Base-by-base conservation (phyloP, 2,329 filamentous ascomycete species). In the Cladorrhinum sp. region DNA sequence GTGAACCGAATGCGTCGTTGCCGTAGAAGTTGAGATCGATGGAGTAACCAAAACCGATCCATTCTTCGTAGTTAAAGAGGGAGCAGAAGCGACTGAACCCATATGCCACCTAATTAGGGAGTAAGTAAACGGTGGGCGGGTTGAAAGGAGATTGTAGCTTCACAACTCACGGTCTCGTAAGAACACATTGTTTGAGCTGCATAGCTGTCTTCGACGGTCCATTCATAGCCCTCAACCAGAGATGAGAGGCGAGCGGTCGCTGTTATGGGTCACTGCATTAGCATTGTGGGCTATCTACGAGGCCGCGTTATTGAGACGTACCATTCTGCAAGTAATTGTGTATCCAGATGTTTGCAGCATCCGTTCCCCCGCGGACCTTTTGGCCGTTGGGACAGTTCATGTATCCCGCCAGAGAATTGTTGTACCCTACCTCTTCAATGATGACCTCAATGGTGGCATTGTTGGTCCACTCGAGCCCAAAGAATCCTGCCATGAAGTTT, bases 401-500 rank as follows among this genome's bases (percentile, higher is more conserved):
- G 63, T 86, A 86, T 1, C 88, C 88, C 1, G 87, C 86, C 6
- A 91, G 77, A 0, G 86, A 89, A 70, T 91, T 91, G 74, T 92
- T 92, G 72, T 84, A 88, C 1, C 77, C 77, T 1, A 70, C 68
- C 16, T 78, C 75, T 68, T 92, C 89, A 45, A 91, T 89, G 10
- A 89, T 86, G 13, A 89, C 79, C 67, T 91, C 85, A n/a, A 91
- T 81, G 0, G 86, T 90, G 6, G 82, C 88, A 69, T 91, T 90
- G 27, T 85, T 80, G 1, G 85, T 81, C 89, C 89, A 92, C 51
- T 88, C 83, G 0, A 91, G 79, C 0, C 89, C 89, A 69, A 92
- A 92, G 76, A 92, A 92, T 0, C 90, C 90, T 5, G 89, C 87
- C 70, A 92, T 76, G 74, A 91, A 92, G 72, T 92, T 89, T 72